A percentile compares a stretch with the other conserved stretches of the same genome.
Conservation (phyloP, 2,329 filamentous ascomycete species). For the Erysiphe pulchra region DNA sequence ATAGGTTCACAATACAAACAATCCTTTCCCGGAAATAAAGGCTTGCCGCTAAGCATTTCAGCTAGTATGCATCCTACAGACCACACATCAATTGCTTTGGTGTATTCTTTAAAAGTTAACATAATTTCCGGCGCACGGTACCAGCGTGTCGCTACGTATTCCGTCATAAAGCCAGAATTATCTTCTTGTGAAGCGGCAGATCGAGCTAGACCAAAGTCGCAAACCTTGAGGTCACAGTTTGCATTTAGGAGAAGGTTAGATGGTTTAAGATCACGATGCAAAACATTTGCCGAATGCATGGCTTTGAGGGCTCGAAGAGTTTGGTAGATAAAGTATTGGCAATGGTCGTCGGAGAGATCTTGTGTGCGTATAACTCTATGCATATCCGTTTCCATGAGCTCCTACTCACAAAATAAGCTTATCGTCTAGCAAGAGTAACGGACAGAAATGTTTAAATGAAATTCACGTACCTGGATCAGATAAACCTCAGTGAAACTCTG, state of each 20-base stretch:
- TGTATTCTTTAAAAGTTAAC: conserved; percentile 99
- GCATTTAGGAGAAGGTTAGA: conserved; percentile 93
- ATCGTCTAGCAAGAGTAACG: background rate
- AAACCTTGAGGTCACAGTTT: conserved; percentile 97
- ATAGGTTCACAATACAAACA: conserved; percentile 30
- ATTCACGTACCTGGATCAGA: conserved; percentile 54
- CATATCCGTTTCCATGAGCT: conserved; percentile 99
- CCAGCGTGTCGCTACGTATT: conserved; percentile 98
- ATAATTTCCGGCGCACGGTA: conserved; percentile 98
- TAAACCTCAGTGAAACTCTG: conserved; percentile 96
- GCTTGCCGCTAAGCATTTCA: conserved; percentile 97
- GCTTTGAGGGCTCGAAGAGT: conserved; percentile 92
- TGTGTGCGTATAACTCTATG: conserved; percentile 96
- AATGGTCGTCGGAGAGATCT: conserved; percentile 95
- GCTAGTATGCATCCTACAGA: conserved; percentile 94
- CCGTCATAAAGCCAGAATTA: conserved; percentile 99
- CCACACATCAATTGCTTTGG: conserved; percentile 98
- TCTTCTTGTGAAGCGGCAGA: conserved; percentile 94
- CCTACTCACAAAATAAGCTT: conserved; percentile 22
- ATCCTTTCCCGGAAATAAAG: conserved; percentile 92
- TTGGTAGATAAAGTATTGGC: conserved; percentile 99
- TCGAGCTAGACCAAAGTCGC: conserved; percentile 87
- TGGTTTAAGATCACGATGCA: conserved; percentile 91
- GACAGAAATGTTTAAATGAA: background rate
- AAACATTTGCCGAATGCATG: conserved; percentile 96